Evolutionary conservation across 139 green algal genomes (phyloP).

Genomic region (Pseudopediastrum boryanum): DNA sequence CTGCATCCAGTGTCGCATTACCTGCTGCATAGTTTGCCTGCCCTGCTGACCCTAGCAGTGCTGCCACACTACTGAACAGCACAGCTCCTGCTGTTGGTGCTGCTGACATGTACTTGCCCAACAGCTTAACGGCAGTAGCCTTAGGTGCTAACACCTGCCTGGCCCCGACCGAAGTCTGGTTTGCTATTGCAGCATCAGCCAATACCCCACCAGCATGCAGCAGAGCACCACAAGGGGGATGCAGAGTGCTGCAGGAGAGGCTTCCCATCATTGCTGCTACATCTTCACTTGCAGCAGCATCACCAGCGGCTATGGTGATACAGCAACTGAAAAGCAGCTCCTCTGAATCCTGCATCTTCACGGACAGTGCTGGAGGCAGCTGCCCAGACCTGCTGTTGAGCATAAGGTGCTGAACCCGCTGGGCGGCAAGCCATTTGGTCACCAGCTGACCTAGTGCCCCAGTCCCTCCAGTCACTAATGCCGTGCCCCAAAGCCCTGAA

Average conservation of each 20-base stretch:
- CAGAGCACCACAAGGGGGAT: slow-evolving; percentile 15
- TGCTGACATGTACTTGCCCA: background rate
- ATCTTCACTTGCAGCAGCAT: background rate
- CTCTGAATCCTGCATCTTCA: background rate
- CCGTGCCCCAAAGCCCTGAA: background rate
- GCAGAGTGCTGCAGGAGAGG: background rate
- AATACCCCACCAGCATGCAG: slow-evolving; percentile 72
- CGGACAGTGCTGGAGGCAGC: slow-evolving; percentile 4
- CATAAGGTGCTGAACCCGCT: slow-evolving; percentile 37
- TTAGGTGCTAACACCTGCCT: slow-evolving; percentile 67
- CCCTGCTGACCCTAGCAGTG: slow-evolving; percentile 69
- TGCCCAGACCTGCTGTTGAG: slow-evolving; percentile 57
- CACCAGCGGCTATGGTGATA: slow-evolving; percentile 29
- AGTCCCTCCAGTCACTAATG: slow-evolving; percentile 63
- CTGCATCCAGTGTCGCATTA: slow-evolving; percentile 48
- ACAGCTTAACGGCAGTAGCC: slow-evolving; percentile 21
- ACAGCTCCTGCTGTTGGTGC: slow-evolving; percentile 44
- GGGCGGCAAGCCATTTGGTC: slow-evolving; percentile 44
- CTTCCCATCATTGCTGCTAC: background rate
- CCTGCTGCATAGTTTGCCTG: slow-evolving; percentile 73
- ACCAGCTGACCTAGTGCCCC: slow-evolving; percentile 62
- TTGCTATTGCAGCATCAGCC: slow-evolving; percentile 50
- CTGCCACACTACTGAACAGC: slow-evolving; percentile 79
- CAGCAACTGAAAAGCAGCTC: slow-evolving; percentile 32
- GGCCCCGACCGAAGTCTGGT: slow-evolving; percentile 43